Evolutionary conservation across 1,284 basidiomycete species (phyloP).

Genomic region (Golubevia pallescens): DNA sequence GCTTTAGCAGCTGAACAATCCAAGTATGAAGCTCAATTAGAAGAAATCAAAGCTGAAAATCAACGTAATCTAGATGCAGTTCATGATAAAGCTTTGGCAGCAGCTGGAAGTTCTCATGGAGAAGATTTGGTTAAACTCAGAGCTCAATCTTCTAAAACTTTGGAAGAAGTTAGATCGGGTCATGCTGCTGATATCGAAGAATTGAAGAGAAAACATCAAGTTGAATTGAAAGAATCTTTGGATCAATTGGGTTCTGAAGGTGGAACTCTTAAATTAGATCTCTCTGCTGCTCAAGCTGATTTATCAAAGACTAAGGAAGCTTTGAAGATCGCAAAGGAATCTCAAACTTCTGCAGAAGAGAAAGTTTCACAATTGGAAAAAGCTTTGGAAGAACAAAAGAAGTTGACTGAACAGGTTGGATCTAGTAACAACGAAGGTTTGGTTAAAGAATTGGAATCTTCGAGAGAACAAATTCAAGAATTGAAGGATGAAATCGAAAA

Average conservation of each 20-base stretch:
- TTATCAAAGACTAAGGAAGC: conserved; percentile 27
- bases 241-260: conserved; percentile 18
- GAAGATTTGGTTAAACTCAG: conserved; percentile 6
- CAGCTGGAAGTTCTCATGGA: conserved; percentile 32
- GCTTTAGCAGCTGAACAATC: background rate
- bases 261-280: conserved; percentile 28
- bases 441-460: conserved; percentile 12
- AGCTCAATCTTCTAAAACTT: background rate
- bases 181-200: conserved; percentile 30
- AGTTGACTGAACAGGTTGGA: conserved; percentile 17
- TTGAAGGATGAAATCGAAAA: conserved; percentile 28
- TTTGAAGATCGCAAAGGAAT: conserved; percentile 11
- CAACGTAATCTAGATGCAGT: background rate
- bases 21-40: conserved; percentile 13
- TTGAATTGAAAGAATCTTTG: conserved; percentile 17
- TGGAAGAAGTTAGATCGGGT: background rate
- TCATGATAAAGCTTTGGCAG: conserved; percentile 23
- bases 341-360: conserved; percentile 5
- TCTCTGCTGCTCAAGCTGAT: conserved; percentile 25
- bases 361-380: conserved; percentile 16
- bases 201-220: conserved; percentile 17
- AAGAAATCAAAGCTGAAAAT: conserved; percentile 19
- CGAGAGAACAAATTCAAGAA: conserved; percentile 21
- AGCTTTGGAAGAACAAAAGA: conserved; percentile 24
- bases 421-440: conserved; percentile 11